Conservation (phyloP, 192 early-diverging fungal species). For the Rhizophlyctis rosea region DNA sequence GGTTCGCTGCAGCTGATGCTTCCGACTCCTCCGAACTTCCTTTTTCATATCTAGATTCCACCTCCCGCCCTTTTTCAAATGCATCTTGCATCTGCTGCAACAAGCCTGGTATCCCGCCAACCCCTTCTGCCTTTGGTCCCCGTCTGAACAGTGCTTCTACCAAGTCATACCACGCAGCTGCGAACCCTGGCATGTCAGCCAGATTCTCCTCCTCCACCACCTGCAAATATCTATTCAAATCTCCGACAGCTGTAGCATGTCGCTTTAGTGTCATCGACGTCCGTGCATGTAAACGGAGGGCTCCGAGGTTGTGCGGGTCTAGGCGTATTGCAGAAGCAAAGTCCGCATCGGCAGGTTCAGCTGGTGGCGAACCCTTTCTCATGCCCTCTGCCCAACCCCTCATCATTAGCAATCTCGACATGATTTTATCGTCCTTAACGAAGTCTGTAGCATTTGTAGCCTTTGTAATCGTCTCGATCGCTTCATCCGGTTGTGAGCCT, state of each 20-base stretch:
- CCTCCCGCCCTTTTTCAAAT: background rate
- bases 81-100: background rate
- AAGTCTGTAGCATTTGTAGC: background rate
- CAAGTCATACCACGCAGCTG: background rate
- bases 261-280: background rate
- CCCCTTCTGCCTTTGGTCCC: background rate
- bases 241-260: background rate
- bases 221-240: background rate
- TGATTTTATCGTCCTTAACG: background rate
- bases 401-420: background rate
- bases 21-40: background rate
- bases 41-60: background rate
- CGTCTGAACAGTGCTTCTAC: background rate
- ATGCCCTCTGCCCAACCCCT: background rate
- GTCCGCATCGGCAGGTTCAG: background rate
- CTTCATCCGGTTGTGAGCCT: background rate
- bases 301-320: background rate
- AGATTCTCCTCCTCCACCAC: background rate
- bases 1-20: no score
- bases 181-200: background rate
- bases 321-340: background rate
- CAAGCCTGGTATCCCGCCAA: background rate
- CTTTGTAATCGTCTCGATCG: background rate
- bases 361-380: no score
- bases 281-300: background rate